Evolutionary conservation across 441 rosid genomes (phyloP).

Genomic region (Pelargonium fulgidum): DNA sequence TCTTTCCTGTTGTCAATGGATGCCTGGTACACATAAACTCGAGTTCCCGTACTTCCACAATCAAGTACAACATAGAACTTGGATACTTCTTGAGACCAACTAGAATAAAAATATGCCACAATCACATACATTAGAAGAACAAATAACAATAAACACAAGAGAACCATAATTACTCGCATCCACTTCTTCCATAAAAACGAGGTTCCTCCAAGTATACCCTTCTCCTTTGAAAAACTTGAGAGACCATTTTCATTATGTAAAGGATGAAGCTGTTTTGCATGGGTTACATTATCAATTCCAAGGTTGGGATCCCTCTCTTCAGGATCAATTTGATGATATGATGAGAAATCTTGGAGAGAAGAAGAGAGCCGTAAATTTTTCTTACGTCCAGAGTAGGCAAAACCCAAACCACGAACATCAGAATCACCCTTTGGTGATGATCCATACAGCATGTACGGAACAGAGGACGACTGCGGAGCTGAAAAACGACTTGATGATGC

Average conservation of each 20-base stretch:
- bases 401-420: slow-evolving; percentile 30
- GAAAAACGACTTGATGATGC: slow-evolving; percentile 27
- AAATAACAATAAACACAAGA: slow-evolving; percentile 51
- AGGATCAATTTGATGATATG: slow-evolving; percentile 43
- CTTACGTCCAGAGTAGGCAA: slow-evolving; percentile 40
- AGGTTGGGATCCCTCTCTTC: slow-evolving; percentile 40
- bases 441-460: slow-evolving; percentile 44
- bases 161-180: slow-evolving; percentile 42
- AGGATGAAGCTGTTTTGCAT: slow-evolving; percentile 31
- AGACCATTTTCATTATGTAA: slow-evolving; percentile 52
- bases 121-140: slow-evolving; percentile 48
- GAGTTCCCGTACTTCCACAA: slow-evolving; percentile 99
- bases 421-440: slow-evolving; percentile 35
- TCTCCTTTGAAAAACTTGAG: slow-evolving; percentile 81
- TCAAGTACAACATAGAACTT: slow-evolving; percentile 89
- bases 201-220: slow-evolving; percentile 41
- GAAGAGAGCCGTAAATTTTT: slow-evolving; percentile 62
- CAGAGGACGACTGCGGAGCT: slow-evolving; percentile 35
- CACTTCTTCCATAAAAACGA: slow-evolving; percentile 52
- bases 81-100: slow-evolving; percentile 66
- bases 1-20: slow-evolving; percentile 49
- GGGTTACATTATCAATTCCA: slow-evolving; percentile 29
- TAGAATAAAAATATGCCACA: slow-evolving; percentile 49
- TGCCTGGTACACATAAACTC: slow-evolving; percentile 75
- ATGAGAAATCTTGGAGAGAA: slow-evolving; percentile 83